These are phyloP conservation scores for Chrysoporthe deuterocubensis DNA, from an alignment of 2,329 filamentous ascomycete genomes.

Conservation along the genomic window DNA sequence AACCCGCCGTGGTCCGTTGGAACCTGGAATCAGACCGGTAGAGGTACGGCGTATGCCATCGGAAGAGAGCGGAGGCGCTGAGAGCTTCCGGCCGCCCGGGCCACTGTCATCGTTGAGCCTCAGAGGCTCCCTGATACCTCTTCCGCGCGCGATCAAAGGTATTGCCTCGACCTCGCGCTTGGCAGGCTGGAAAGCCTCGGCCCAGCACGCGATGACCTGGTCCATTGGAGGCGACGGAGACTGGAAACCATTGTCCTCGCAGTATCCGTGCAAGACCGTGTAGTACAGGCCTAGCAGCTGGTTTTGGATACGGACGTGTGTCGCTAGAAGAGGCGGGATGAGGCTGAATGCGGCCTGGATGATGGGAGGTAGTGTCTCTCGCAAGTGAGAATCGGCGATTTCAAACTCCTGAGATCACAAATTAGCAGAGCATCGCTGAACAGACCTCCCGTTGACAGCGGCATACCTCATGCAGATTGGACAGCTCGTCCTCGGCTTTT, in stretches of 20 bases:
- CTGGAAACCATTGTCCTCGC: conserved; percentile 68
- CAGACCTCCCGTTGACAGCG: background rate
- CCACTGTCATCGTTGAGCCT: conserved; percentile 40
- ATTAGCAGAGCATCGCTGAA: conserved; percentile 22
- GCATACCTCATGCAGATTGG: conserved; percentile 64
- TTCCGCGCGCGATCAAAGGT: conserved; percentile 67
- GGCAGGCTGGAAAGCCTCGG: conserved; percentile 63
- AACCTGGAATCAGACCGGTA: conserved; percentile 47
- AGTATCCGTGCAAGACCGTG: conserved; percentile 75
- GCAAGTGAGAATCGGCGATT: conserved; percentile 74
- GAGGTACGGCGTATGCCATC: conserved; percentile 45
- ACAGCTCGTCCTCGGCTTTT: conserved; percentile 74
- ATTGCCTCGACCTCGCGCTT: conserved; percentile 71
- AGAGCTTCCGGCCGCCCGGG: conserved; percentile 30
- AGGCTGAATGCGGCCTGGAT: conserved; percentile 73
- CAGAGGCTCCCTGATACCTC: conserved; percentile 60
- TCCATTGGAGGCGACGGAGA: conserved; percentile 75
- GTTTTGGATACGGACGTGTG: conserved; percentile 78
- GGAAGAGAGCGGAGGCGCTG: conserved; percentile 29
- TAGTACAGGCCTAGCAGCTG: conserved; percentile 78
- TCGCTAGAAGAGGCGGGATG: conserved; percentile 71
- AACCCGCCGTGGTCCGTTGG: conserved; percentile 38
- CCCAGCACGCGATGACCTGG: conserved; percentile 70
- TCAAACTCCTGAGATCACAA: conserved; percentile 64
- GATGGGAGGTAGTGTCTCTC: conserved; percentile 71